These are phyloP conservation scores for Hyphopichia homilentoma DNA, from an alignment of 805 yeast genomes.

Conservation along the genomic window DNA sequence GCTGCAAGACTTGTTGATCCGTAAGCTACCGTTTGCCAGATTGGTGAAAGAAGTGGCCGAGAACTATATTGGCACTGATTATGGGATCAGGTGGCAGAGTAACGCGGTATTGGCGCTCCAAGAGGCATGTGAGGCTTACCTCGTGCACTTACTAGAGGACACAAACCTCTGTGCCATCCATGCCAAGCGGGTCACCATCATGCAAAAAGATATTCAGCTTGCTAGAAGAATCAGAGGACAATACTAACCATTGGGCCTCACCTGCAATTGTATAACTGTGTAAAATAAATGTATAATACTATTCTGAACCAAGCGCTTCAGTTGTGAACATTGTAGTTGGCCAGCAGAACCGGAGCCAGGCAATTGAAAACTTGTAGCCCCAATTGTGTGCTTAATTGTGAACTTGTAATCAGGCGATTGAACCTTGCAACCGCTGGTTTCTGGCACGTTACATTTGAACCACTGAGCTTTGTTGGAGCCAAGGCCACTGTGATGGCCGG, in stretches of 20 bases:
- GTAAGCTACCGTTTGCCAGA: conserved; percentile 76
- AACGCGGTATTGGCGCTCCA: conserved; percentile 74
- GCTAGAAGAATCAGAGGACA: conserved; percentile 74
- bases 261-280: no score
- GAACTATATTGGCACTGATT: conserved; percentile 48
- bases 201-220: conserved; percentile 78
- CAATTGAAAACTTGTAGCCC: no score
- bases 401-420: no score
- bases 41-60: conserved; percentile 72
- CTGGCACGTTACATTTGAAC: no score
- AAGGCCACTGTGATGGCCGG: no score
- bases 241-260: not conserved
- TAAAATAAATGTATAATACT: no score
- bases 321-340: no score
- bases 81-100: conserved; percentile 72
- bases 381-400: no score
- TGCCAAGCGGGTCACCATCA: conserved; percentile 79
- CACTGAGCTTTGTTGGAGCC: no score
- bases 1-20: conserved; percentile 60
- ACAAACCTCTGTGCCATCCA: conserved; percentile 75
- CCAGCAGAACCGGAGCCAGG: no score
- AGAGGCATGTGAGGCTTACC: conserved; percentile 77
- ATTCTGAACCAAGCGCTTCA: no score
- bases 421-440: no score
- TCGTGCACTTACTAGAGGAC: conserved; percentile 71